These are phyloP conservation scores for Leishmania guyanensis DNA, from an alignment of 208 protist genomes.

Conservation along the genomic window DNA sequence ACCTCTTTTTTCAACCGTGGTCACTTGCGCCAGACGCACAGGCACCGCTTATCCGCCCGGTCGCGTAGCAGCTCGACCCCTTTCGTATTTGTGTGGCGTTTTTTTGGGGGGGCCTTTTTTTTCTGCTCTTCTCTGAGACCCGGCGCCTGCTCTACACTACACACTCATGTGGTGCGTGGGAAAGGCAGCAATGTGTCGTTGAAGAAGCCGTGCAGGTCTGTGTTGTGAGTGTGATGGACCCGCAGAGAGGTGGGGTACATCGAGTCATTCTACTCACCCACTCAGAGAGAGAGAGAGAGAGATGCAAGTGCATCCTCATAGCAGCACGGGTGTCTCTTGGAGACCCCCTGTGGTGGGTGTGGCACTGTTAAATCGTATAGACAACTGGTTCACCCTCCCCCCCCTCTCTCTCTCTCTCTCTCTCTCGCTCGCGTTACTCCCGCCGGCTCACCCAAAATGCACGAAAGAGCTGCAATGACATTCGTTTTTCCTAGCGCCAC, in stretches of 20 bases:
- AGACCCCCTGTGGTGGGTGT: background rate
- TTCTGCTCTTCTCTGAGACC: background rate
- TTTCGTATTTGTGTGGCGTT: background rate
- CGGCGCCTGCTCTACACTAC: background rate
- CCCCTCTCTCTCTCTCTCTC: too few species aligned
- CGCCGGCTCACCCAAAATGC: slow-evolving; percentile 36
- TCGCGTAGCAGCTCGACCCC: background rate
- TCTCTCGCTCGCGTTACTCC: slow-evolving; percentile 42
- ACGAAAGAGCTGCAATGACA: slow-evolving; percentile 41
- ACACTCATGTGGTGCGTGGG: background rate
- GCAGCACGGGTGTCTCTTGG: background rate
- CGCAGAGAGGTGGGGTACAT: background rate
- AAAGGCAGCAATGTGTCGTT: background rate
- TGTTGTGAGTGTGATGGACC: background rate
- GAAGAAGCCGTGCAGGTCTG: background rate
- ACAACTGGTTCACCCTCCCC: slow-evolving; percentile 49
- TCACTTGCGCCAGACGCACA: background rate
- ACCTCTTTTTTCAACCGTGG: background rate
- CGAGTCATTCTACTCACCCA: background rate
- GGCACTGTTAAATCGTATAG: slow-evolving; percentile 45
- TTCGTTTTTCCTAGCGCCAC: background rate
- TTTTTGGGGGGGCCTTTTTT: background rate
- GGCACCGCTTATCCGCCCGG: background rate
- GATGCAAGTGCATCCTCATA: background rate
- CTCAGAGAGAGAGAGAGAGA: background rate